Evolutionary conservation across 345 rosid genomes (phyloP).

Genomic region (Mallotus nudiflorus): DNA sequence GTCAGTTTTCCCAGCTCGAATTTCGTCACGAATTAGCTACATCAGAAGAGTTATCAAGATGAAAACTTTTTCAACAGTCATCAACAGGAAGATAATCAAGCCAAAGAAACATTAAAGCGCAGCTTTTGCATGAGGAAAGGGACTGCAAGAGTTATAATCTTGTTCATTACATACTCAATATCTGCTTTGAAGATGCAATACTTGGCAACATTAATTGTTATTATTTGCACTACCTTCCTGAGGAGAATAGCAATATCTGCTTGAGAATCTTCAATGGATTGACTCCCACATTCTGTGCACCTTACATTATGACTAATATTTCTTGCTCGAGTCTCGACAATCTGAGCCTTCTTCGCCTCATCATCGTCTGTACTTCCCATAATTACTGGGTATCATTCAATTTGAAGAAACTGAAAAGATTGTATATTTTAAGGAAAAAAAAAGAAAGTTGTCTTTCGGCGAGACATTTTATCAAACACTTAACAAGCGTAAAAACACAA

Average conservation of each 20-base stretch:
- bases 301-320: slow-evolving; percentile 93
- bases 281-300: slow-evolving; percentile 97
- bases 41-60: background rate
- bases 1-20: slow-evolving; percentile 78
- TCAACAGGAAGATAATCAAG: background rate
- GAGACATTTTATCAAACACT: slow-evolving; percentile 48
- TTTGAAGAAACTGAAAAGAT: slow-evolving; percentile 7
- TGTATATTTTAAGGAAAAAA: background rate
- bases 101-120: background rate
- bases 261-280: slow-evolving; percentile 98
- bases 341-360: slow-evolving; percentile 57
- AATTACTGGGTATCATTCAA: slow-evolving; percentile 2
- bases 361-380: slow-evolving; percentile 71
- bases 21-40: slow-evolving; percentile 94
- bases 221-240: slow-evolving; percentile 87
- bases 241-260: slow-evolving; percentile 94
- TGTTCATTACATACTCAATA: too few species aligned
- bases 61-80: too few species aligned
- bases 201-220: too few species aligned
- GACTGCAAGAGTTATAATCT: too few species aligned
- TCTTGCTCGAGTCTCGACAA: slow-evolving; percentile 82
- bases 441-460: slow-evolving; percentile 3
- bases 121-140: too few species aligned
- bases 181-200: too few species aligned
- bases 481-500: background rate